Conservation (phyloP, 352 stramenopile species). For the Phytophthora citrophthora region DNA sequence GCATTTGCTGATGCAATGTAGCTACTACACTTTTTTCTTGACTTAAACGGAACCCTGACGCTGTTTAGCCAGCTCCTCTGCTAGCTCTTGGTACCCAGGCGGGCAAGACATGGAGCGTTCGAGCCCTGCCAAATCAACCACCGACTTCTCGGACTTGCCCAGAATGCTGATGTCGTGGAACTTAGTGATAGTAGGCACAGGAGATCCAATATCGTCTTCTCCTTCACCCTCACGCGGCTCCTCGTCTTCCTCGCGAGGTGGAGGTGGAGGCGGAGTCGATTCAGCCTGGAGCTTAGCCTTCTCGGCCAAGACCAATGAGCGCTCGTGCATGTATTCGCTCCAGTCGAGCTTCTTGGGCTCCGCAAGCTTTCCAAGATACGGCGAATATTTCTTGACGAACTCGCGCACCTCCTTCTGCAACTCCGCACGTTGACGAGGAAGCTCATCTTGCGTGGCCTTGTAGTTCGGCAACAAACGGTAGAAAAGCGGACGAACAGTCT, state of each 20-base stretch:
- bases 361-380: slow-evolving; percentile 65
- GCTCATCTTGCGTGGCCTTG: slow-evolving; percentile 81
- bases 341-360: slow-evolving; percentile 82
- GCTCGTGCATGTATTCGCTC: slow-evolving; percentile 86
- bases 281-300: slow-evolving; percentile 39
- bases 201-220: slow-evolving; percentile 31
- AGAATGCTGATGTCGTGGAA: slow-evolving; percentile 85
- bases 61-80: slow-evolving; percentile 37
- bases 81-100: slow-evolving; percentile 71
- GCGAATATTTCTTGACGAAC: slow-evolving; percentile 81
- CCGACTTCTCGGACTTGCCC: slow-evolving; percentile 75
- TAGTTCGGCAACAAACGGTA: slow-evolving; percentile 81
- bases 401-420: slow-evolving; percentile 79
- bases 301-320: slow-evolving; percentile 41
- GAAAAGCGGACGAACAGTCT: slow-evolving; percentile 84
- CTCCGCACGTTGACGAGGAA: slow-evolving; percentile 64
- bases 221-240: slow-evolving; percentile 33
- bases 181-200: slow-evolving; percentile 72
- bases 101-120: slow-evolving; percentile 84
- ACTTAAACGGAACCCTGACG: slow-evolving; percentile 35
- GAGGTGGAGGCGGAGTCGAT: slow-evolving; percentile 19
- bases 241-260: slow-evolving; percentile 24
- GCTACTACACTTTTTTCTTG: neutral
- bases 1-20: too few relatives aligned
- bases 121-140: slow-evolving; percentile 62